These are phyloP conservation scores for Ilex asprella DNA, from an alignment of 257 asterid genomes.

Conservation along the genomic window DNA sequence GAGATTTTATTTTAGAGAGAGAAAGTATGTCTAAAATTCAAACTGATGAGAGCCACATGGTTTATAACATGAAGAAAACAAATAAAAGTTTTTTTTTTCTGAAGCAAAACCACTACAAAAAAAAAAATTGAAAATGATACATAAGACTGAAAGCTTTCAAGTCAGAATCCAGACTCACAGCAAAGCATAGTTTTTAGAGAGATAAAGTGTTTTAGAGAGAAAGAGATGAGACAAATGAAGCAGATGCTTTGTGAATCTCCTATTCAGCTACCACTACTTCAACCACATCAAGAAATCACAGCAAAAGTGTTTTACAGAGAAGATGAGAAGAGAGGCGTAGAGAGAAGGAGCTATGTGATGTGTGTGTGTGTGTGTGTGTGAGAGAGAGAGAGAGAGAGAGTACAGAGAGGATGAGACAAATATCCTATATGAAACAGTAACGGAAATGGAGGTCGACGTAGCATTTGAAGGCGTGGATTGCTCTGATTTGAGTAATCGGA, in stretches of 20 bases:
- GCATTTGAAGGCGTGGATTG: not conserved
- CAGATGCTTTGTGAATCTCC: conserved; percentile 4
- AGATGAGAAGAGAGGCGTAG: not conserved
- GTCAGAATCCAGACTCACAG: no score
- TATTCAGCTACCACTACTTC: conserved; percentile 15
- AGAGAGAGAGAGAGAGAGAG: conserved; percentile 7
- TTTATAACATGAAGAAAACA: conserved; percentile 3
- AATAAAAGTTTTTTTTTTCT: no score
- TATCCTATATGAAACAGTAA: not conserved
- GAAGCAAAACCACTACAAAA: conserved; percentile 2
- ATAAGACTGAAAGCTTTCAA: not conserved
- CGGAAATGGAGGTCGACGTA: not conserved
- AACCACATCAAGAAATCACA: conserved; percentile 7
- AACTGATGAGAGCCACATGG: conserved; percentile 14
- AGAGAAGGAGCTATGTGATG: not conserved
- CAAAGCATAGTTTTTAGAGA: not conserved
- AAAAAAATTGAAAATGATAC: conserved; percentile 5
- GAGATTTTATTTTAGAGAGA: conserved; percentile 12
- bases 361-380: not conserved
- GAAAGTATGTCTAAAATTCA: conserved; percentile 7
- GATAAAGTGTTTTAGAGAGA: not conserved
- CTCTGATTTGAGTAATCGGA: not conserved
- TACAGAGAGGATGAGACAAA: not conserved
- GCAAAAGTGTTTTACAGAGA: not conserved
- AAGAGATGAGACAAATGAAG: not conserved